phyloP scores from a whole-genome alignment of 208 protist species.

The Acanthamoeba sp. region DNA sequence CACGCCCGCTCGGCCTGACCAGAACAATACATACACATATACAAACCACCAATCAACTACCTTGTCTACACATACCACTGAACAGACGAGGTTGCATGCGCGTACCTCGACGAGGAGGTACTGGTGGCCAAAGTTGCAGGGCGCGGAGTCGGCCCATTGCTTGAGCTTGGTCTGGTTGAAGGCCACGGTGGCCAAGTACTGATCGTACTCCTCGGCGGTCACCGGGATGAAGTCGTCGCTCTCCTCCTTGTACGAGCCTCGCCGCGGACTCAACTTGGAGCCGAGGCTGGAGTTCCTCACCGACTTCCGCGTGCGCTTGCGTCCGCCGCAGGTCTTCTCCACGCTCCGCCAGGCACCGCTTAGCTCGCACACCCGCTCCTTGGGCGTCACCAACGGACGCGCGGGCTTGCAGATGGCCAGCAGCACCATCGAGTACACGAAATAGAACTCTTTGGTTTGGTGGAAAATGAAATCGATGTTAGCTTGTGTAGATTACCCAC shows the following conservation, averaged over 20 bases:
- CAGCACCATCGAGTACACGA: constrained; percentile 48
- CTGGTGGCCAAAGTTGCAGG: constrained; percentile 53
- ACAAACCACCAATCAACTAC: too few relatives aligned
- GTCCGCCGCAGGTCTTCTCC: not conserved
- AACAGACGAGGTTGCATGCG: too few relatives aligned
- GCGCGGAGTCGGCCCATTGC: constrained; percentile 36
- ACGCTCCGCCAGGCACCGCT: not conserved
- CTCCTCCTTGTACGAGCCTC: too few relatives aligned
- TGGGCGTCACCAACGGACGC: not conserved
- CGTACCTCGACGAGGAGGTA: constrained; percentile 70
- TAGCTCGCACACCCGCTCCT: not conserved
- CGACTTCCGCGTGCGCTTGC: not conserved
- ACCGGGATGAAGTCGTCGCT: not conserved
- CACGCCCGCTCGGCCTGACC: constrained; percentile 2
- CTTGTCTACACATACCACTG: too few relatives aligned
- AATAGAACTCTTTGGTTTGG: not conserved
- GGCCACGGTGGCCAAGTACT: not conserved
- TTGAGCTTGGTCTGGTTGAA: constrained; percentile 62
- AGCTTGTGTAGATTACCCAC: not conserved
- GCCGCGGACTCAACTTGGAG: not conserved
- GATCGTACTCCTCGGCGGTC: not conserved
- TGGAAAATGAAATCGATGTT: not conserved
- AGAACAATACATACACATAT: too few relatives aligned
- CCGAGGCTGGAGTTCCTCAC: too few relatives aligned
- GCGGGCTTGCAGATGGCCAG: constrained; percentile 35